phyloP scores from a whole-genome alignment of 805 yeast species.

The Wickerhamiella australiensis region DNA sequence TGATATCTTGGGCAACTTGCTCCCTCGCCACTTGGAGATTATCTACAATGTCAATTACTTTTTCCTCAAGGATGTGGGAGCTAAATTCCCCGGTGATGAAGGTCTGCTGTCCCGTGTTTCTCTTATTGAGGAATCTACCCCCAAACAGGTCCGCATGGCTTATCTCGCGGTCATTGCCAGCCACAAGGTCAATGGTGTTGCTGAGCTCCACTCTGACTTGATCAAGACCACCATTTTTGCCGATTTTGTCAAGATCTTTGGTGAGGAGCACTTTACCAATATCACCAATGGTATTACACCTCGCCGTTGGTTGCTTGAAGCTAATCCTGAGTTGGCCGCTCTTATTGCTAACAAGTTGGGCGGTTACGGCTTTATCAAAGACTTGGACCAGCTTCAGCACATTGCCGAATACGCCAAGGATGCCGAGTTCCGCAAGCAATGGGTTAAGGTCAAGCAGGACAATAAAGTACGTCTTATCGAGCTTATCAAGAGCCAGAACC shows the following conservation, averaged over 20 bases:
- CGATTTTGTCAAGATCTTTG: conserved; percentile 77
- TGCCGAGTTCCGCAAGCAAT: conserved; percentile 47
- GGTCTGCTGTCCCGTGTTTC: conserved; percentile 61
- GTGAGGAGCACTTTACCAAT: conserved; percentile 72
- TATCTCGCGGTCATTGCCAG: conserved; percentile 82
- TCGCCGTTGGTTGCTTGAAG: conserved; percentile 91
- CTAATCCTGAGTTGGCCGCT: conserved; percentile 69
- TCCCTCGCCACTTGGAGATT: conserved; percentile 86
- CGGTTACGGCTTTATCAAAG: conserved; percentile 54
- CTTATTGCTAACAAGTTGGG: conserved; percentile 63
- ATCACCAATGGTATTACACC: conserved; percentile 95
- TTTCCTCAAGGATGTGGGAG: conserved; percentile 67
- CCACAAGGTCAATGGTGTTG: conserved; percentile 90
- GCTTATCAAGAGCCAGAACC: conserved; percentile 50
- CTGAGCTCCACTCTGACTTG: conserved; percentile 85
- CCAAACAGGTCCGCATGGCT: conserved; percentile 87
- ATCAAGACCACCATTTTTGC: conserved; percentile 79
- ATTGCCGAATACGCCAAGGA: conserved; percentile 60
- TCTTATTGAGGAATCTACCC: conserved; percentile 67
- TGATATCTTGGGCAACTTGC: conserved; percentile 57
- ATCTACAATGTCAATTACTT: conserved; percentile 72
- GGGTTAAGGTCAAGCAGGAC: conserved; percentile 58
- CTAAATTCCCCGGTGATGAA: conserved; percentile 61
- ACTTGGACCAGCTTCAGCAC: conserved; percentile 53
- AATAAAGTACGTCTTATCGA: conserved; percentile 59